These are phyloP conservation scores for Leccinum incarnatum DNA, from an alignment of 768 basidiomycete genomes.

Conservation along the genomic window DNA sequence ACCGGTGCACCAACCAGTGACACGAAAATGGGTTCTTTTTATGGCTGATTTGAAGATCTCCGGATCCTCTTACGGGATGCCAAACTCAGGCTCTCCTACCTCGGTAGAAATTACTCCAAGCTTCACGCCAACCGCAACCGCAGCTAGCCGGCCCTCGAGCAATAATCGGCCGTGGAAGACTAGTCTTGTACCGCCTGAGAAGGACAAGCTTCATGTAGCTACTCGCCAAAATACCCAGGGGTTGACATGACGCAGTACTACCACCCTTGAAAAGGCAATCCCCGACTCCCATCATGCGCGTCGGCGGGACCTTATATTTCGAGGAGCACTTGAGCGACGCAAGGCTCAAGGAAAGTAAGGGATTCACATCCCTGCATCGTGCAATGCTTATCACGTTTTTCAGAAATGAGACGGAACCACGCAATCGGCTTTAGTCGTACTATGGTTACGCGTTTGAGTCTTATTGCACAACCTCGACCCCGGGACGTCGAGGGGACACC, in stretches of 20 bases:
- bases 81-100: constrained; percentile 17
- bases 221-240: too few relatives aligned
- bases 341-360: constrained; percentile 64
- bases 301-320: constrained; percentile 68
- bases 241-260: too few relatives aligned
- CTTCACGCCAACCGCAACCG: constrained; percentile 31
- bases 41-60: constrained; percentile 73
- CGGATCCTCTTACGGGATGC: constrained; percentile 49
- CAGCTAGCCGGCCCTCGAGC: constrained; percentile 32
- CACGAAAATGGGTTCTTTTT: constrained; percentile 39
- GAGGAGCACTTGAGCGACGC: constrained; percentile 68
- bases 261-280: too few relatives aligned
- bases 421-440: constrained; percentile 65
- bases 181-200: neutral
- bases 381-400: constrained; percentile 1
- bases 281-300: constrained; percentile 49
- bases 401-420: constrained; percentile 66
- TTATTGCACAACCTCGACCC: constrained; percentile 61
- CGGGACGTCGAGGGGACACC: constrained; percentile 18
- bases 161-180: constrained; percentile 32
- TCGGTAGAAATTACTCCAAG: constrained; percentile 7
- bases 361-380: neutral
- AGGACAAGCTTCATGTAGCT: constrained; percentile 7
- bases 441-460: constrained; percentile 91
- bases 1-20: neutral